Percentiles rank a stretch among this genome's conserved stretches.
These are phyloP conservation scores for Chrysanthemum seticuspe DNA, from an alignment of 129 eudicot genomes.

Conservation along the genomic window DNA sequence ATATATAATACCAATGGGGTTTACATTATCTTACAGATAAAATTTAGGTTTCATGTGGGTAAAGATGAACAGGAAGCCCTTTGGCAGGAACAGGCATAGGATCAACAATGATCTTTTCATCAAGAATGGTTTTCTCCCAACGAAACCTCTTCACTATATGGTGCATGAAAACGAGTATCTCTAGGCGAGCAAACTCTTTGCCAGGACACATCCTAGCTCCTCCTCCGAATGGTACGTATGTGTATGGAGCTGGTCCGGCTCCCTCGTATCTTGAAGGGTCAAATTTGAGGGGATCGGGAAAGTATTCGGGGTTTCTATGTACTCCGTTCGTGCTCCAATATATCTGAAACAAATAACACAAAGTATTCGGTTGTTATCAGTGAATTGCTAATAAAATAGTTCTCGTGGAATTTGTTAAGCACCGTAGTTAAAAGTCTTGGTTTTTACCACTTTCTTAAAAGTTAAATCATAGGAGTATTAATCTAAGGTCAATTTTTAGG, in stretches of 20 bases:
- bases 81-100: constrained; percentile 36
- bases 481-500: no score
- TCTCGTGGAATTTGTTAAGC: no score
- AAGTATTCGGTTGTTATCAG: no score
- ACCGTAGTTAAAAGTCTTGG: no score
- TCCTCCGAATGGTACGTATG: constrained; percentile 38
- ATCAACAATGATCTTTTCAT: constrained; percentile 30
- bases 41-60: constrained; percentile 24
- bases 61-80: constrained; percentile 38
- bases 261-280: constrained; percentile 39
- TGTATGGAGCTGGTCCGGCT: constrained; percentile 36
- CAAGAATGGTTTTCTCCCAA: constrained; percentile 26
- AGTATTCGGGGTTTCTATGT: constrained; percentile 30
- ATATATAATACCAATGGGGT: no score
- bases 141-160: constrained; percentile 28
- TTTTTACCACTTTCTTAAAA: no score
- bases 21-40: background rate
- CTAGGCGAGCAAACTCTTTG: constrained; percentile 32
- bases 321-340: constrained; percentile 38
- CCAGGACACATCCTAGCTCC: constrained; percentile 43
- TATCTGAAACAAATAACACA: constrained; percentile 16
- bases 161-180: constrained; percentile 34
- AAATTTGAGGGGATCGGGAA: constrained; percentile 33
- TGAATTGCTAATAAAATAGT: no score
- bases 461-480: no score